Conservation (phyloP, 345 rosid species). For the Dovyalis caffra region DNA sequence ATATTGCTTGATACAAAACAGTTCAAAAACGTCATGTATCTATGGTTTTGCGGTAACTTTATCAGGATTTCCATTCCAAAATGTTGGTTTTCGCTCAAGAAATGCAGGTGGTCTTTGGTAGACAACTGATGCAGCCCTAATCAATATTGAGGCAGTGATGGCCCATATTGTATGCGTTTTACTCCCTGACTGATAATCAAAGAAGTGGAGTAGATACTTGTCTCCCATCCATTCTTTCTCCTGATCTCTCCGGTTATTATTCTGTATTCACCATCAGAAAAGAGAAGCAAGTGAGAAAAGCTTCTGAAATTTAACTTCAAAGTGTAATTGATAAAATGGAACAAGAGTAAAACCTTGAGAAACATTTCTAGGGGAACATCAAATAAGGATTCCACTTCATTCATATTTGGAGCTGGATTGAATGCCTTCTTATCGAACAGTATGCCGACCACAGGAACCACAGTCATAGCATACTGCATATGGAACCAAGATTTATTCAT, state of each 20-base stretch:
- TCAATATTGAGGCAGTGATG: conserved; percentile 63
- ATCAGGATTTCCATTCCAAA: conserved; percentile 34
- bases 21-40: not conserved
- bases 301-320: not conserved
- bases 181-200: conserved; percentile 39
- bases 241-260: conserved; percentile 50
- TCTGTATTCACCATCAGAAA: conserved; percentile 26
- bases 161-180: conserved; percentile 56
- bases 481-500: conserved; percentile 4
- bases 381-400: conserved; percentile 64
- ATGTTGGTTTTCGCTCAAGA: conserved; percentile 48
- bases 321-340: not conserved
- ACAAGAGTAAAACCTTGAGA: conserved; percentile 44
- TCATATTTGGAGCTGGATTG: conserved; percentile 42
- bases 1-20: not conserved
- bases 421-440: conserved; percentile 44
- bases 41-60: no score
- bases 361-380: conserved; percentile 77
- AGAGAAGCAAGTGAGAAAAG: not conserved
- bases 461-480: conserved; percentile 41
- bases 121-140: conserved; percentile 52
- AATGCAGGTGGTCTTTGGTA: conserved; percentile 54
- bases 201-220: conserved; percentile 50
- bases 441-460: conserved; percentile 61
- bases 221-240: conserved; percentile 55